phyloP scores from a whole-genome alignment of 495 filamentous ascomycete species.

The Halenospora varia region DNA sequence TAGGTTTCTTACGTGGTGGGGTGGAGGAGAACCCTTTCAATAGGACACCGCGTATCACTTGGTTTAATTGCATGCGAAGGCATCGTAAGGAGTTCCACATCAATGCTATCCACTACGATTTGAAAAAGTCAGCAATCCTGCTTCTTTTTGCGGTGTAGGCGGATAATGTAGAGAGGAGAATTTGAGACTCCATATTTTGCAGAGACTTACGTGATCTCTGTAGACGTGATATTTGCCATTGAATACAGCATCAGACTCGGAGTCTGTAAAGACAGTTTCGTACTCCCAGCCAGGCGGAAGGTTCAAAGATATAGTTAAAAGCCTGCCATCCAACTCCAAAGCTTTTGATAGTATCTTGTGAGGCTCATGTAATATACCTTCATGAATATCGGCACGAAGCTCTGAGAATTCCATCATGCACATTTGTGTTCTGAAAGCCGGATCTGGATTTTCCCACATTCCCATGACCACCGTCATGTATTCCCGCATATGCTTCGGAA shows the following conservation, averaged over 20 bases:
- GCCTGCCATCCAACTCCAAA: conserved; percentile 45
- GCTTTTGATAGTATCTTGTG: conserved; percentile 42
- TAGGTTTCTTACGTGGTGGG: too few relatives aligned
- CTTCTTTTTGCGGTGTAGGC: not conserved
- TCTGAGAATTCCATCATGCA: conserved; percentile 38
- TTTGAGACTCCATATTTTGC: not conserved
- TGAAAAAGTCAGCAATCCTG: not conserved
- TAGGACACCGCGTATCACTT: conserved; percentile 40
- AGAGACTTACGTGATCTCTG: conserved; percentile 31
- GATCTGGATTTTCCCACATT: conserved; percentile 16
- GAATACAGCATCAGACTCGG: conserved; percentile 36
- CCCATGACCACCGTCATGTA: conserved; percentile 31
- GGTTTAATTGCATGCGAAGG: conserved; percentile 51
- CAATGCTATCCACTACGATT: conserved; percentile 44
- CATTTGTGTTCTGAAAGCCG: conserved; percentile 26
- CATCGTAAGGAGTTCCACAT: conserved; percentile 64
- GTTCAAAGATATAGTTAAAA: conserved; percentile 37
- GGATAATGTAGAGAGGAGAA: not conserved
- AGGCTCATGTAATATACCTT: conserved; percentile 32
- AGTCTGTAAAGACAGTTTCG: conserved; percentile 27
- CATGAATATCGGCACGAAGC: conserved; percentile 42
- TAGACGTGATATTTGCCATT: conserved; percentile 60
- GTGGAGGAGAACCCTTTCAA: conserved; percentile 27
- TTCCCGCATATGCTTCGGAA: conserved; percentile 32
- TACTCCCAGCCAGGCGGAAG: conserved; percentile 39